Percentiles rank a stretch among this genome's conserved stretches.
Evolutionary conservation across 2,329 filamentous ascomycete genomes (phyloP).

Genomic region (Fusarium veterinarium): DNA sequence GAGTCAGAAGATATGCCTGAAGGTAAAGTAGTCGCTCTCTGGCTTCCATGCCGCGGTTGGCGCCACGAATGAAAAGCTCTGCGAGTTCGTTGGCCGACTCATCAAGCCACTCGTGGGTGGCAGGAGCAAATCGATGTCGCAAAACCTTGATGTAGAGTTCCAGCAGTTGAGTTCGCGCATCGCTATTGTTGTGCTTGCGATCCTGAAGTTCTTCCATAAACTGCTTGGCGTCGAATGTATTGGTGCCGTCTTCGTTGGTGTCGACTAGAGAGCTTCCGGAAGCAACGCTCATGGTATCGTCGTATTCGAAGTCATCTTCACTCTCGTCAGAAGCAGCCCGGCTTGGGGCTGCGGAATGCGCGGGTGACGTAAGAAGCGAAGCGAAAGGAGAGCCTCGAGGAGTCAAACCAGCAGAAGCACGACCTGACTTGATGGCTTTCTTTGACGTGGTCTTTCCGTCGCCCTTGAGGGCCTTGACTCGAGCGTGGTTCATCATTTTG

Average conservation of each 20-base stretch:
- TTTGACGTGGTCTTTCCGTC: slow-evolving; percentile 78
- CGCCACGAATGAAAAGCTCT: slow-evolving; percentile 76
- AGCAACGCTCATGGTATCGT: slow-evolving; percentile 57
- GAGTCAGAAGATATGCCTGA: slow-evolving; percentile 76
- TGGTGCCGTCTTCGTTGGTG: slow-evolving; percentile 74
- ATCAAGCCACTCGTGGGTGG: slow-evolving; percentile 61
- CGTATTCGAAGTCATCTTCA: slow-evolving; percentile 62
- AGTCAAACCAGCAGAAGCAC: slow-evolving; percentile 68
- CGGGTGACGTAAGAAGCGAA: slow-evolving; percentile 68
- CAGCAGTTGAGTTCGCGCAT: slow-evolving; percentile 69
- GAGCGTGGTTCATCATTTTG: slow-evolving; percentile 68
- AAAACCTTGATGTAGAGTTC: slow-evolving; percentile 60
- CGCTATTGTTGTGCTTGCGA: slow-evolving; percentile 80
- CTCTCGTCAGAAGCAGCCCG: slow-evolving; percentile 72
- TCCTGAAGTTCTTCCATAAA: slow-evolving; percentile 77
- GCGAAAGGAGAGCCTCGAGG: slow-evolving; percentile 67
- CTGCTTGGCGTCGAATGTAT: slow-evolving; percentile 69
- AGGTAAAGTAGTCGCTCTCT: slow-evolving; percentile 77
- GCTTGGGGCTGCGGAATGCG: slow-evolving; percentile 69
- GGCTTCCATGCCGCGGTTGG: slow-evolving; percentile 75
- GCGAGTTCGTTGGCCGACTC: slow-evolving; percentile 66
- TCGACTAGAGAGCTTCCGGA: slow-evolving; percentile 59
- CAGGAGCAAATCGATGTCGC: slow-evolving; percentile 56
- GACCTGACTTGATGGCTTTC: slow-evolving; percentile 71
- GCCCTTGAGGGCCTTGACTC: slow-evolving; percentile 75